Evolutionary conservation across 2,329 filamentous ascomycete genomes (phyloP).

Genomic region (Lasiodiplodia gonubiensis): DNA sequence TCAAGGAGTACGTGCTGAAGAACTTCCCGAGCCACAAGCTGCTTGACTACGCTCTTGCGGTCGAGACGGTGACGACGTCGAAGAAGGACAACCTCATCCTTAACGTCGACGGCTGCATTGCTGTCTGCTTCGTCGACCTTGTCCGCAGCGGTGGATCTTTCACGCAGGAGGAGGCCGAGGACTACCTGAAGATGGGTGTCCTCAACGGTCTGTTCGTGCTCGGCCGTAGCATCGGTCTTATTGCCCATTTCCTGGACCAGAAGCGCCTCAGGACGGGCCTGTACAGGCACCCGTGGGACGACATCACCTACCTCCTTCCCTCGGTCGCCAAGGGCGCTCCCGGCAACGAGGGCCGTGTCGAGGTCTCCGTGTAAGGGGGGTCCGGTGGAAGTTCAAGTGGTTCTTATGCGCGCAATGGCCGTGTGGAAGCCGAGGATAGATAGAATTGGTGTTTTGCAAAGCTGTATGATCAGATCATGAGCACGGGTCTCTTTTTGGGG

Average conservation of each 20-base stretch:
- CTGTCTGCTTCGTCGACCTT: slow-evolving; percentile 98
- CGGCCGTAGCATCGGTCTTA: slow-evolving; percentile 95
- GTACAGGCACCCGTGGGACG: slow-evolving; percentile 96
- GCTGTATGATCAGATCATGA: slow-evolving; percentile 28
- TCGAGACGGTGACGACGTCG: slow-evolving; percentile 96
- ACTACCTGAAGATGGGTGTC: slow-evolving; percentile 99
- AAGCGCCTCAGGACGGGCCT: slow-evolving; percentile 98
- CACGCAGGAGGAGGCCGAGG: slow-evolving; percentile 93
- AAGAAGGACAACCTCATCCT: slow-evolving; percentile 99
- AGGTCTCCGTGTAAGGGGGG: slow-evolving; percentile 36
- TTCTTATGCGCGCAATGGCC: not conserved
- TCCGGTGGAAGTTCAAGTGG: not conserved
- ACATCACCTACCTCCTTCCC: slow-evolving; percentile 71
- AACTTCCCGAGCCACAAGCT: slow-evolving; percentile 98
- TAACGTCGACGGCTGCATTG: slow-evolving; percentile 97
- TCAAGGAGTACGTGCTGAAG: slow-evolving; percentile 98
- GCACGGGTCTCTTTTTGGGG: slow-evolving; percentile 23
- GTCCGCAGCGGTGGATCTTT: slow-evolving; percentile 98
- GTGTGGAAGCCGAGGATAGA: slow-evolving; percentile 13
- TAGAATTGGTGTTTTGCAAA: slow-evolving; percentile 26
- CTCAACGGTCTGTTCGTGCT: slow-evolving; percentile 99
- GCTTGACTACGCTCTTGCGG: slow-evolving; percentile 96
- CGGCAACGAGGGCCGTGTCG: slow-evolving; percentile 49
- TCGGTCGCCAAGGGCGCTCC: slow-evolving; percentile 44
- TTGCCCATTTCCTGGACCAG: slow-evolving; percentile 99